Evolutionary conservation across 176 grass and related monocot species (phyloP).

Genomic region (Oryza longistaminata): DNA sequence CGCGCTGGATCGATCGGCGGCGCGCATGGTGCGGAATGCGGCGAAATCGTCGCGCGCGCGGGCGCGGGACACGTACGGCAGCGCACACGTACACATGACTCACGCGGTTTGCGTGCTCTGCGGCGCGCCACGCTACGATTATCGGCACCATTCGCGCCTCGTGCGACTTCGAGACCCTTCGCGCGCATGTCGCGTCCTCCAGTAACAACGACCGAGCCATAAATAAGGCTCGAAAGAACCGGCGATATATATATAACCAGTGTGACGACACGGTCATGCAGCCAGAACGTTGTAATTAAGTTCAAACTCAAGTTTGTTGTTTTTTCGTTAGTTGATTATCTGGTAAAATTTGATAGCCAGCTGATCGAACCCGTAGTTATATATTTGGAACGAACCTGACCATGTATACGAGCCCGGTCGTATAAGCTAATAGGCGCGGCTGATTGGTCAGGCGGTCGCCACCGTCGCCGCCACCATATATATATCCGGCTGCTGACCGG

Average conservation of each 20-base stretch:
- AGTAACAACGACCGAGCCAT: not conserved
- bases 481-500: not conserved
- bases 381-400: no score
- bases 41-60: not conserved
- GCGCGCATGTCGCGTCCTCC: not conserved
- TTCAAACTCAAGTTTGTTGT: no score
- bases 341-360: no score
- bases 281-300: no score
- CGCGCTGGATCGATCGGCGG: no score
- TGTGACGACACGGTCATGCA: not conserved
- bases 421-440: no score
- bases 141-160: not conserved
- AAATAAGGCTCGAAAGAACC: not conserved
- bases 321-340: no score
- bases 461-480: not conserved
- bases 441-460: not conserved
- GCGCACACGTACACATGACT: not conserved
- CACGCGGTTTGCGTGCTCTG: not conserved
- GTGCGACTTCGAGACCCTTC: not conserved
- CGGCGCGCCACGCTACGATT: not conserved
- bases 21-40: not conserved
- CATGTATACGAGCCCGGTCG: no score
- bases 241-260: not conserved
- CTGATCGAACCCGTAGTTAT: no score
- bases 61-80: not conserved